phyloP scores from a whole-genome alignment of 169 alveolate species.

The Cryptosporidium bovis region DNA sequence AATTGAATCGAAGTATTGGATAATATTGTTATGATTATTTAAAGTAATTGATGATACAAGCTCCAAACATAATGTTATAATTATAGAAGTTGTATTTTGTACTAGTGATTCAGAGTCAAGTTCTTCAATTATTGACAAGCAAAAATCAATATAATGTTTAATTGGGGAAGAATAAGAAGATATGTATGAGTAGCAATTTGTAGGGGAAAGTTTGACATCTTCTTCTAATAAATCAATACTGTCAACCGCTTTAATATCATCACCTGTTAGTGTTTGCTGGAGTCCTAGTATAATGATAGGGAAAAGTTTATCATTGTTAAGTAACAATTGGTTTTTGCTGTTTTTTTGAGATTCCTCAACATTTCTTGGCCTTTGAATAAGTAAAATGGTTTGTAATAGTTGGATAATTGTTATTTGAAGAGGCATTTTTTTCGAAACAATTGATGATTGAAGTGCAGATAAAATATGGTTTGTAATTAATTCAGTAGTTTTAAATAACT shows the following conservation, averaged over 20 bases:
- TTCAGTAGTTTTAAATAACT: neutral
- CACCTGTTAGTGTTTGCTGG: slow-evolving; percentile 6
- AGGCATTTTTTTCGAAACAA: slow-evolving; percentile 2
- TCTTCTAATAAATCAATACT: no score
- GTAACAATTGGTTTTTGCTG: neutral
- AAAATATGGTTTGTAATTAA: slow-evolving; percentile 12
- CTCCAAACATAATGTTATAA: slow-evolving; percentile 30
- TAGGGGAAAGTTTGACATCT: neutral
- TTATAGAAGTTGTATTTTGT: slow-evolving; percentile 18
- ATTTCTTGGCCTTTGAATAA: slow-evolving; percentile 19
- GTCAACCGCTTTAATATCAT: neutral
- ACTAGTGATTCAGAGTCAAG: slow-evolving; percentile 11
- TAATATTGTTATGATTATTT: neutral
- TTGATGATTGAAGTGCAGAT: slow-evolving; percentile 19
- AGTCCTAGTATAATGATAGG: slow-evolving; percentile 25
- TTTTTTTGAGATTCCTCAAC: neutral
- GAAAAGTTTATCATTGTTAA: slow-evolving; percentile 10
- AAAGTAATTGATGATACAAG: neutral
- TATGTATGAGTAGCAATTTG: neutral
- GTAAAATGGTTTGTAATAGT: slow-evolving; percentile 23
- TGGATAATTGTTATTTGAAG: slow-evolving; percentile 35
- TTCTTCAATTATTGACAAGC: slow-evolving; percentile 47
- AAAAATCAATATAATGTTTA: slow-evolving; percentile 47
- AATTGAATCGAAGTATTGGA: slow-evolving; percentile 44
- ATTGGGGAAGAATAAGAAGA: slow-evolving; percentile 8